Percentiles rank a stretch among this genome's conserved stretches.
Evolutionary conservation across 768 basidiomycete species (phyloP).

Genomic region (Phylloporus rhodoxanthus): DNA sequence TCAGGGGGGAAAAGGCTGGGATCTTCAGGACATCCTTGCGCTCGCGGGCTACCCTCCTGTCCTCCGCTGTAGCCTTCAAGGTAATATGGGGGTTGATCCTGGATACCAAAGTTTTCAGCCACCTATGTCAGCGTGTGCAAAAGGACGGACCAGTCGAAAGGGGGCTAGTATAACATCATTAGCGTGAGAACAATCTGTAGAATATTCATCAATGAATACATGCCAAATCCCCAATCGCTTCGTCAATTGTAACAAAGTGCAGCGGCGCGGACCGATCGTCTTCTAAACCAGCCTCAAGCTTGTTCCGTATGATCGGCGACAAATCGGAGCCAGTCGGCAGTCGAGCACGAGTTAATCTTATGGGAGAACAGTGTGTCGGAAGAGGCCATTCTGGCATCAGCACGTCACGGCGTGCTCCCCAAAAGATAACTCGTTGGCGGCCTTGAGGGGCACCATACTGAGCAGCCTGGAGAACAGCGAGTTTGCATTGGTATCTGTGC

Average conservation of each 20-base stretch:
- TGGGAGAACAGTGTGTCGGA: conserved; percentile 51
- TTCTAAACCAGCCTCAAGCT: conserved; percentile 23
- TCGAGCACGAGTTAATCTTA: conserved; percentile 28
- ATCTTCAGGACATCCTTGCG: conserved; percentile 40
- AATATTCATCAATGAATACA: conserved; percentile 23
- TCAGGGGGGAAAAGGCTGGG: conserved; percentile 38
- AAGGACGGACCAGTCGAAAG: conserved; percentile 58
- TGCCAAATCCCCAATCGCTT: conserved; percentile 68
- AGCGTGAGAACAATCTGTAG: conserved; percentile 3
- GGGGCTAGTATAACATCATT: conserved; percentile 37
- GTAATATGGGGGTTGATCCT: conserved; percentile 57
- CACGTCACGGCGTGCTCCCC: conserved; percentile 54
- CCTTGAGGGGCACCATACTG: conserved; percentile 71
- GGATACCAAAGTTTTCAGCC: conserved; percentile 1
- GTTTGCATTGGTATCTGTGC: conserved; percentile 54
- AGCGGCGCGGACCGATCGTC: conserved; percentile 53
- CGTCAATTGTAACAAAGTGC: conserved; percentile 49
- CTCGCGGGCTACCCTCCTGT: conserved; percentile 30
- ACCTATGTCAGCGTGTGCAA: background rate
- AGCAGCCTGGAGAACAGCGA: conserved; percentile 60
- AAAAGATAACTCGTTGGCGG: conserved; percentile 62
- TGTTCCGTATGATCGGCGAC: conserved; percentile 41
- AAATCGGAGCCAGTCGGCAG: conserved; percentile 43
- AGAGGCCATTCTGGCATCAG: conserved; percentile 57
- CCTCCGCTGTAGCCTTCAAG: conserved; percentile 29